Evolutionary conservation across 495 filamentous ascomycete species (phyloP), one percentile per base, ranked within the genome.

Genomic region (Xanthoparmelia taractica): DNA sequence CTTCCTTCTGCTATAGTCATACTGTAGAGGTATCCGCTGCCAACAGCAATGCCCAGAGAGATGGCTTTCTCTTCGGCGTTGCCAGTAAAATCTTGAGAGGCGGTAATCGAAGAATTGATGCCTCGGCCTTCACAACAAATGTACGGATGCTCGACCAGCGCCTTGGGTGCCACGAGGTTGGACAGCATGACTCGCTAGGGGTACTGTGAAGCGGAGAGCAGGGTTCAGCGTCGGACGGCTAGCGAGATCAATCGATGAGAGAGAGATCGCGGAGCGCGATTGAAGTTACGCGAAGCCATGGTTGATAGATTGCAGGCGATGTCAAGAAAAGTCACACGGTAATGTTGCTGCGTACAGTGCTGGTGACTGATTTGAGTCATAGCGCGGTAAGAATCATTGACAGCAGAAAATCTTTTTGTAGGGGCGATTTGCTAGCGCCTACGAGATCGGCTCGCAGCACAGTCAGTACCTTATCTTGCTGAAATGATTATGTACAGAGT

Each of bases 1-100:
- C n/a, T n/a, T n/a, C n/a, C n/a, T n/a, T n/a, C n/a, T n/a, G n/a
- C n/a, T n/a, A n/a, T n/a, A n/a, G n/a, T 98, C 68, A 95, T 98
- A 87, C 97, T 90, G 86, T 98, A 98, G 65, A 98, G 89, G 87
- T 98, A 98, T 68, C 94, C 94, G 72, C 84, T 69, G 48, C 76
- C 71, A 56, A 84, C 76, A 66, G 78, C 74, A 71, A 81, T 77
- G 64, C 78, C 78, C 58, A 81, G 75, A 67, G 80, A n/a, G n/a
- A n/a, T n/a, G n/a, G n/a, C n/a, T n/a, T n/a, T n/a, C n/a, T n/a
- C n/a, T n/a, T n/a, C n/a, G n/a, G n/a, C n/a, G n/a, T n/a, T n/a
- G n/a, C n/a, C n/a, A n/a, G n/a, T n/a, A n/a, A n/a, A n/a, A n/a
- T n/a, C n/a, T n/a, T n/a, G n/a, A n/a, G n/a, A n/a, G n/a, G n/a